Evolutionary conservation across 2,329 filamentous ascomycete species (phyloP).

Genomic region (Trichoderma hamatum): DNA sequence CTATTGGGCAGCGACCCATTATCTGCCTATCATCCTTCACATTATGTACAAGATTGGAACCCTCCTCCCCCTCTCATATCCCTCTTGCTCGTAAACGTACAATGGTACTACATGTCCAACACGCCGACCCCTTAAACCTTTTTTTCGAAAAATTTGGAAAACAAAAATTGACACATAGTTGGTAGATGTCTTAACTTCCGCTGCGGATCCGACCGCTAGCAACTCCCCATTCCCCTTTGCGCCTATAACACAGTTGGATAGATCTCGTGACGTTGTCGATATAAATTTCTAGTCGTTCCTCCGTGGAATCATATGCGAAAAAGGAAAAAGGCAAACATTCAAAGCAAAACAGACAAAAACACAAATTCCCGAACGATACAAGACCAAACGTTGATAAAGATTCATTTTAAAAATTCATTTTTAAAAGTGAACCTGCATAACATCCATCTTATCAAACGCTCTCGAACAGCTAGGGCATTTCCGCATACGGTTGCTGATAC

Average conservation of each 20-base stretch:
- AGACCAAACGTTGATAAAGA: not conserved
- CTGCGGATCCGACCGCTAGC: constrained; percentile 16
- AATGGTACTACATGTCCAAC: constrained; percentile 33
- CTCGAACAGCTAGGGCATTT: constrained; percentile 95
- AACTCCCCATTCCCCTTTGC: constrained; percentile 2
- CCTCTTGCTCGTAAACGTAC: constrained; percentile 31
- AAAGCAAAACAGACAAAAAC: constrained; percentile 4
- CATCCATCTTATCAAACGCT: constrained; percentile 87
- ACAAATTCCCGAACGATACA: not conserved
- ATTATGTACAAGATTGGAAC: constrained; percentile 32
- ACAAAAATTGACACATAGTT: constrained; percentile 2
- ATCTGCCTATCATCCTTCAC: constrained; percentile 26
- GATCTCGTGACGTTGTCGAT: constrained; percentile 23
- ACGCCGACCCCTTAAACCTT: constrained; percentile 19
- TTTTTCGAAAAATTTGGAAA: not conserved
- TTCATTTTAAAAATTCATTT: not conserved
- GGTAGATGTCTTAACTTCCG: constrained; percentile 2
- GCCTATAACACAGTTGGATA: constrained; percentile 14
- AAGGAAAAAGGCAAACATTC: not conserved
- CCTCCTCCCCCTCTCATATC: constrained; percentile 24
- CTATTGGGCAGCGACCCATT: not conserved
- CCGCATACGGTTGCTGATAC: constrained; percentile 84
- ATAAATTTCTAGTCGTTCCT: constrained; percentile 17
- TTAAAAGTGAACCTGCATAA: constrained; percentile 70
- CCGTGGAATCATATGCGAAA: constrained; percentile 9